Conservation (phyloP, 2,329 filamentous ascomycete genomes). For the Alternaria sp. region DNA sequence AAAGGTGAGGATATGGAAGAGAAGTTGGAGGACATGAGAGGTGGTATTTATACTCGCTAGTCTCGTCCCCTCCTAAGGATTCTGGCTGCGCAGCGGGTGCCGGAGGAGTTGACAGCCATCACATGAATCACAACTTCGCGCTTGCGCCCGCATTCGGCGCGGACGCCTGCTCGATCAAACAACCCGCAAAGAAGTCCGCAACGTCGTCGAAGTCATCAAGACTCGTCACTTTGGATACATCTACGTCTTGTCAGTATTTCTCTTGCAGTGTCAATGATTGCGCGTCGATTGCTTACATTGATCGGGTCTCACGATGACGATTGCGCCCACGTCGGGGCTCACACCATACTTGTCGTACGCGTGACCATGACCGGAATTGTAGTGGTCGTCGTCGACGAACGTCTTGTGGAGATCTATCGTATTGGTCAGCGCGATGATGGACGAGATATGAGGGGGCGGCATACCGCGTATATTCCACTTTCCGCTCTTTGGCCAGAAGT, state of each 20-base stretch:
- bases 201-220: slow-evolving; percentile 30
- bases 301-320: slow-evolving; percentile 66
- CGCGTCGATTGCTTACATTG: slow-evolving; percentile 43
- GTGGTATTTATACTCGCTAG: background rate
- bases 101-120: background rate
- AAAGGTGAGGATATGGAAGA: background rate
- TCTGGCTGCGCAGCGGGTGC: background rate
- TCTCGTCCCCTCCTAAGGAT: background rate
- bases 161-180: slow-evolving; percentile 4
- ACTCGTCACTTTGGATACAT: slow-evolving; percentile 36
- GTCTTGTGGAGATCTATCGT: slow-evolving; percentile 63
- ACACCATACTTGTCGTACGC: slow-evolving; percentile 65
- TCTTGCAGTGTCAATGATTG: background rate
- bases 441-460: background rate
- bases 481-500: slow-evolving; percentile 64
- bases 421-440: background rate
- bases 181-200: slow-evolving; percentile 30
- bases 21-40: background rate
- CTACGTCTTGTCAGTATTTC: slow-evolving; percentile 18
- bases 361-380: slow-evolving; percentile 62
- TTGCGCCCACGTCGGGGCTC: slow-evolving; percentile 37
- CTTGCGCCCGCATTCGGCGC: too few species aligned
- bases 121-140: background rate
- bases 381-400: slow-evolving; percentile 65
- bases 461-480: slow-evolving; percentile 62